Base-by-base conservation (phyloP, 1,284 basidiomycete genomes). In the Cryptococcus wingfieldii region DNA sequence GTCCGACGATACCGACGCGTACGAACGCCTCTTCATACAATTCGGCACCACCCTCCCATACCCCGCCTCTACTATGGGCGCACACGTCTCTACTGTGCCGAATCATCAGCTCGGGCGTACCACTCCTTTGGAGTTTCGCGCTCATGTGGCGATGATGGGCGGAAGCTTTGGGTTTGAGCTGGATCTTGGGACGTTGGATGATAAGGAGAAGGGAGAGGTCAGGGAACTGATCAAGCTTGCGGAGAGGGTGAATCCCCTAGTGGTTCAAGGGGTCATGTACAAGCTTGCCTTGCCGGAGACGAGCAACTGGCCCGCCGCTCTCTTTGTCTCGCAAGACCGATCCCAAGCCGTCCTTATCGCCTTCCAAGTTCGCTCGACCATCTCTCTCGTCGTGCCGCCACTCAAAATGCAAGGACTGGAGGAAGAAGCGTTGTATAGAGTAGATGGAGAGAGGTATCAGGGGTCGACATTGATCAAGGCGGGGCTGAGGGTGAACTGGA, bases 101-200 rank as follows among this genome's bases (percentile, higher is more conserved):
- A 34, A 34, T 3, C 31, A 34, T 10, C 31, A 34, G 31, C 31
- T 34, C 2, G 31, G 31, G 1, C 61, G 70, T 12, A 52, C 39
- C 14, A 68, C 66, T 16, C 68, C 70, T 9, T 46, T 72, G 39
- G 59, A 50, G 42, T 72, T 72, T 62, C 52, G 69, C 51, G 70
- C 67, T 8, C 70, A 72, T 45, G 70, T 72, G 19, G 70, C 70
- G 14, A 62, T 72, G 62, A 68, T 72, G 65, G 62, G 66, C 25
- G 70, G 70, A 19, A 59, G 57, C 16, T 70, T 69, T 31, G 70
- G 70, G 5, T 65, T 69, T 50, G 70, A 72, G 57, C 64, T 72
- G 25, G 66, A 70, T 48, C 55, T 64, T 12, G 54, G 48, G 10
- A 39, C 50, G 6, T 43, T 72, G n/a, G 13, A 45, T 10, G 28